Evolutionary conservation across 78 protist species (phyloP).

Genomic region (Acrasis kona): DNA sequence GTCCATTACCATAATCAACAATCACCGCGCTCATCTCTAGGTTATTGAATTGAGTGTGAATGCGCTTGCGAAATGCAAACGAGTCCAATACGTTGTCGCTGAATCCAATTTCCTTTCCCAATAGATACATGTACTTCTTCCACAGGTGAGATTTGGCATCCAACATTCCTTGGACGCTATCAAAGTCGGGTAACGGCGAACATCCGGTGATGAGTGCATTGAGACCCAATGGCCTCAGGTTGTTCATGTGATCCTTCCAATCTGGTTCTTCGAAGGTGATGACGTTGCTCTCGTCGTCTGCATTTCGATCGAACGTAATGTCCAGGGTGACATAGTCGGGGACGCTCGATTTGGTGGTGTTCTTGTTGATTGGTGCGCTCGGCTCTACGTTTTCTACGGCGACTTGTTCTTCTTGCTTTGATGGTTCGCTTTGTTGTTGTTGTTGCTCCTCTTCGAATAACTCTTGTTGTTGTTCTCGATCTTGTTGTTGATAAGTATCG

Average conservation of each 20-base stretch:
- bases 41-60: background rate
- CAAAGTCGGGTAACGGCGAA: background rate
- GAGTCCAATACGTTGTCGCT: background rate
- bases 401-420: background rate
- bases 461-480: background rate
- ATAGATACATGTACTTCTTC: background rate
- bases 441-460: background rate
- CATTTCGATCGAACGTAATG: background rate
- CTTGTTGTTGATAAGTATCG: background rate
- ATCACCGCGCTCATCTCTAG: background rate
- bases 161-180: too few species aligned
- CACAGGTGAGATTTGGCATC: background rate
- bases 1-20: background rate
- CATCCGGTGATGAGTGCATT: background rate
- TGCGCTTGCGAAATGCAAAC: background rate
- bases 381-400: background rate
- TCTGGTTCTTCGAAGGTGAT: background rate
- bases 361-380: background rate
- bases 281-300: background rate
- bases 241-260: background rate
- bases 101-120: slow-evolving; percentile 13
- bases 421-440: background rate
- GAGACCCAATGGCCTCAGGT: slow-evolving; percentile 15
- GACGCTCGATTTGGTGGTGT: background rate
- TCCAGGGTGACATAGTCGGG: background rate